A percentile compares a stretch with the other conserved stretches of the same genome.
Conservation (phyloP, 2,329 filamentous ascomycete genomes). For the Madurella fahalii region DNA sequence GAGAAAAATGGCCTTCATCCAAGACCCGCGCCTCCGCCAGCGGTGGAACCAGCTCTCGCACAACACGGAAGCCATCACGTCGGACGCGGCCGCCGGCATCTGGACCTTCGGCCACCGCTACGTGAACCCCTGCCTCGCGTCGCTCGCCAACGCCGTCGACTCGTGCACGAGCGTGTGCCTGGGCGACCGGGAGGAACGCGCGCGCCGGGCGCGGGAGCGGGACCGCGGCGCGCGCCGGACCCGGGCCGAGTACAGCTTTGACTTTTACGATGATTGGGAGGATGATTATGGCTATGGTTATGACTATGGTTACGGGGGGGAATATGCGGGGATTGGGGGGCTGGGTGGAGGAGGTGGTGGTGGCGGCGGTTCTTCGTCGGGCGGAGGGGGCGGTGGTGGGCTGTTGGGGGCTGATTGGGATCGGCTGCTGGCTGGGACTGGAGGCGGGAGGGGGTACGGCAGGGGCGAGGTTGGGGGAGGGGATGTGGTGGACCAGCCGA, state of each 20-base stretch:
- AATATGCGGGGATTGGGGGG: constrained; percentile 61
- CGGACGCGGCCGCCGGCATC: constrained; percentile 84
- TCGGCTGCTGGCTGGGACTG: constrained; percentile 65
- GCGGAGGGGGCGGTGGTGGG: constrained; percentile 62
- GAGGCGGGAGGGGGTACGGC: constrained; percentile 34
- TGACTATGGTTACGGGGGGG: constrained; percentile 41
- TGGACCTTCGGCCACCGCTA: constrained; percentile 87
- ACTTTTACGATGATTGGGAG: constrained; percentile 98
- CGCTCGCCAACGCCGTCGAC: constrained; percentile 62
- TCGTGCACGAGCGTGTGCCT: constrained; percentile 69
- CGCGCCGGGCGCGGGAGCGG: constrained; percentile 63
- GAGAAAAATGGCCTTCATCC: constrained; percentile 51
- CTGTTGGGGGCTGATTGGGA: constrained; percentile 67
- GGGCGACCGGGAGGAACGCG: constrained; percentile 69
- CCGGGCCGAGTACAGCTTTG: constrained; percentile 79
- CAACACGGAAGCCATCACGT: constrained; percentile 85
- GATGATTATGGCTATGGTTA: constrained; percentile 38
- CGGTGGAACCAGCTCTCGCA: constrained; percentile 90
- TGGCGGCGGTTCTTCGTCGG: constrained; percentile 40
- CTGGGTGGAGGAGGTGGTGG: constrained; percentile 47
- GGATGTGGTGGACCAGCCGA: constrained; percentile 59
- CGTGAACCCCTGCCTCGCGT: constrained; percentile 72
- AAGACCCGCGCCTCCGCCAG: constrained; percentile 86
- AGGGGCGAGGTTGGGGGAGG: constrained; percentile 24
- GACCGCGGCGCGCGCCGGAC: constrained; percentile 47